These are phyloP conservation scores for Sporothrix brasiliensis DNA, from an alignment of 2,329 filamentous ascomycete species.

Conservation along the genomic window DNA sequence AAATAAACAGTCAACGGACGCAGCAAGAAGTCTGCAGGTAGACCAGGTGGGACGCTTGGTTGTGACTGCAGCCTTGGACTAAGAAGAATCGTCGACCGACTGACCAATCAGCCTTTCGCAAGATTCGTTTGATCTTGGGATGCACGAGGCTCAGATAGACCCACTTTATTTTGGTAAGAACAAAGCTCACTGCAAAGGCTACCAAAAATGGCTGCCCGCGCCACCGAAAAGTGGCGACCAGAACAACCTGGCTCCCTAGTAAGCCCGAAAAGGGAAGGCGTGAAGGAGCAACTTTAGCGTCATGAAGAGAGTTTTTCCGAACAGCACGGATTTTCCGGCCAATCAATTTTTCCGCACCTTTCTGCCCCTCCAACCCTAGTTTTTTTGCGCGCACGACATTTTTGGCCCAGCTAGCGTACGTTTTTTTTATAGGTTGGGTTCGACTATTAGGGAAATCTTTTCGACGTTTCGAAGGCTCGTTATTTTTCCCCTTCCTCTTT, in stretches of 20 bases:
- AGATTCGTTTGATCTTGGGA: not conserved
- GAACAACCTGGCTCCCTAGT: no score
- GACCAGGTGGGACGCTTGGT: no score
- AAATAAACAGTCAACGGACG: not conserved
- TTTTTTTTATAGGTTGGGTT: slow-evolving; percentile 11
- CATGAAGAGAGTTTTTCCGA: not conserved
- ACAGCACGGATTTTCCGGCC: not conserved
- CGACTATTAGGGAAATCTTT: slow-evolving; percentile 23
- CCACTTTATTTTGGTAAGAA: slow-evolving; percentile 8
- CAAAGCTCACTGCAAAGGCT: no score
- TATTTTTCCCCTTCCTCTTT: slow-evolving; percentile 26
- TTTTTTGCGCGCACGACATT: slow-evolving; percentile 32
- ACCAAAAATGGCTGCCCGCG: no score
- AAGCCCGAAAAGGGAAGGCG: not conserved
- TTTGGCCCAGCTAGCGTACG: slow-evolving; percentile 27
- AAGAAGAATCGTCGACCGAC: not conserved
- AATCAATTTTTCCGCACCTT: slow-evolving; percentile 28
- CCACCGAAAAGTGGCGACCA: no score
- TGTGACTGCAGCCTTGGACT: slow-evolving; percentile 29
- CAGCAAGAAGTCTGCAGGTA: not conserved
- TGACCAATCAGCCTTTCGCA: slow-evolving; percentile 28
- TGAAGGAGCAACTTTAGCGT: not conserved
- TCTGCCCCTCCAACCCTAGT: slow-evolving; percentile 37
- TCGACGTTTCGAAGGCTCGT: slow-evolving; percentile 4
- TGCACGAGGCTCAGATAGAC: not conserved